phyloP scores from a whole-genome alignment of 768 basidiomycete species.

The Leucogyrophana mollusca region DNA sequence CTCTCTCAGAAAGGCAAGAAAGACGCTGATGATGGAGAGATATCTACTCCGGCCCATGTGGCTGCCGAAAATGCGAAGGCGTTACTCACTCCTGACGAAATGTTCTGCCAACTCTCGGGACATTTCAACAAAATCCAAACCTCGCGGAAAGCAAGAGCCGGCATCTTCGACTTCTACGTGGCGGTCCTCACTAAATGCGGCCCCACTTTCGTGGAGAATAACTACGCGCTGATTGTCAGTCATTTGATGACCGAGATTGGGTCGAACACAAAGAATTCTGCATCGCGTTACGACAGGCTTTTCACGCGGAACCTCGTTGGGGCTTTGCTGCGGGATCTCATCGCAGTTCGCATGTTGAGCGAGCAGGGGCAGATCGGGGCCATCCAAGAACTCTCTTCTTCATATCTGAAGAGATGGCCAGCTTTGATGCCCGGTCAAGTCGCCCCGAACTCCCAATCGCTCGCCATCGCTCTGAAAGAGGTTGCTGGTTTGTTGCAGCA shows the following conservation, averaged over 20 bases:
- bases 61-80: slow-evolving; percentile 59
- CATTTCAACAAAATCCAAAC: slow-evolving; percentile 77
- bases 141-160: slow-evolving; percentile 73
- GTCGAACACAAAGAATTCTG: slow-evolving; percentile 49
- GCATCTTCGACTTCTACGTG: slow-evolving; percentile 87
- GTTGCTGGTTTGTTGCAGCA: slow-evolving; percentile 84
- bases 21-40: slow-evolving; percentile 59
- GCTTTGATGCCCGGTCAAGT: slow-evolving; percentile 86
- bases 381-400: slow-evolving; percentile 79
- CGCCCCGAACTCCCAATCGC: slow-evolving; percentile 62
- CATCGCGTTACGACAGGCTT: slow-evolving; percentile 71
- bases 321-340: slow-evolving; percentile 78
- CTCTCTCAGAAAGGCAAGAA: slow-evolving; percentile 61
- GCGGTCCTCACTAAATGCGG: slow-evolving; percentile 78
- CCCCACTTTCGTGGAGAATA: slow-evolving; percentile 70
- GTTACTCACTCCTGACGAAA: slow-evolving; percentile 71
- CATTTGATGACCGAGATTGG: slow-evolving; percentile 83
- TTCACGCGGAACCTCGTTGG: slow-evolving; percentile 71
- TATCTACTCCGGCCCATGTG: slow-evolving; percentile 42
- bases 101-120: slow-evolving; percentile 76
- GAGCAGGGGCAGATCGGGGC: slow-evolving; percentile 94
- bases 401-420: slow-evolving; percentile 90
- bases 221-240: slow-evolving; percentile 75
- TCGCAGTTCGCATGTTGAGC: slow-evolving; percentile 85
- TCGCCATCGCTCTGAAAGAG: slow-evolving; percentile 78